Conservation (phyloP, 495 filamentous ascomycete species). For the Mytilinidion resinicola region DNA sequence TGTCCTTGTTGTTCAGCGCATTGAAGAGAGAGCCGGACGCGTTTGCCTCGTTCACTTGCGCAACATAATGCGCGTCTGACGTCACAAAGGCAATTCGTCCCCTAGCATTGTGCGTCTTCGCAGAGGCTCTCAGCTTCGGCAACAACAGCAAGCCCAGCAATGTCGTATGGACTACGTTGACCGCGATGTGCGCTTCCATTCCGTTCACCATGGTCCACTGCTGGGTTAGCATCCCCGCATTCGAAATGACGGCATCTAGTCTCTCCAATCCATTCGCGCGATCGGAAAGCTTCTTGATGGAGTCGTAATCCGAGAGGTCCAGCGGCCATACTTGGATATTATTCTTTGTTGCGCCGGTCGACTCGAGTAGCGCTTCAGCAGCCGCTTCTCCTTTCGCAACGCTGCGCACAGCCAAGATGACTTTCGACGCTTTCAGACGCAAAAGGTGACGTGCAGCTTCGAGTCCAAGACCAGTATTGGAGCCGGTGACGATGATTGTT, state of each 20-base stretch:
- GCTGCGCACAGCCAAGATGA: slow-evolving; percentile 30
- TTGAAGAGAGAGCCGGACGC: slow-evolving; percentile 20
- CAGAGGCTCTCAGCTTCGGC: slow-evolving; percentile 31
- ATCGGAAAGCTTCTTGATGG: slow-evolving; percentile 43
- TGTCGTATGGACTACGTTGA: slow-evolving; percentile 48
- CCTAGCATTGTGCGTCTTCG: slow-evolving; percentile 17
- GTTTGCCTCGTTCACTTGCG: slow-evolving; percentile 26
- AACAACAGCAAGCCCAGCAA: slow-evolving; percentile 40
- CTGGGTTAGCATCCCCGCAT: slow-evolving; percentile 42
- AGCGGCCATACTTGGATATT: slow-evolving; percentile 48
- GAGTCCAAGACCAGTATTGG: slow-evolving; percentile 31
- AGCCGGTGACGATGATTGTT: slow-evolving; percentile 33
- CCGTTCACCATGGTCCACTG: slow-evolving; percentile 34
- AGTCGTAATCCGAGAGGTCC: slow-evolving; percentile 48
- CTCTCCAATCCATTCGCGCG: slow-evolving; percentile 35
- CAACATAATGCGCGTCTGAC: slow-evolving; percentile 26
- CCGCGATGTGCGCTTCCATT: slow-evolving; percentile 44
- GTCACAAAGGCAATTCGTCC: slow-evolving; percentile 27
- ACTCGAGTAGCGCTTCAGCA: slow-evolving; percentile 41
- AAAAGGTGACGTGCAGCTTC: slow-evolving; percentile 33
- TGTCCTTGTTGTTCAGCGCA: slow-evolving; percentile 24
- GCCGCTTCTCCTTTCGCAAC: slow-evolving; percentile 42
- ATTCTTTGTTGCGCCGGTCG: slow-evolving; percentile 34
- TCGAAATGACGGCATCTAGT: slow-evolving; percentile 42
- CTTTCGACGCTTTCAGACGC: slow-evolving; percentile 28